Percentiles rank a stretch among this genome's conserved stretches.
These are phyloP conservation scores for Myxozyma vanderwaltii DNA, from an alignment of 805 yeast species.

Conservation along the genomic window DNA sequence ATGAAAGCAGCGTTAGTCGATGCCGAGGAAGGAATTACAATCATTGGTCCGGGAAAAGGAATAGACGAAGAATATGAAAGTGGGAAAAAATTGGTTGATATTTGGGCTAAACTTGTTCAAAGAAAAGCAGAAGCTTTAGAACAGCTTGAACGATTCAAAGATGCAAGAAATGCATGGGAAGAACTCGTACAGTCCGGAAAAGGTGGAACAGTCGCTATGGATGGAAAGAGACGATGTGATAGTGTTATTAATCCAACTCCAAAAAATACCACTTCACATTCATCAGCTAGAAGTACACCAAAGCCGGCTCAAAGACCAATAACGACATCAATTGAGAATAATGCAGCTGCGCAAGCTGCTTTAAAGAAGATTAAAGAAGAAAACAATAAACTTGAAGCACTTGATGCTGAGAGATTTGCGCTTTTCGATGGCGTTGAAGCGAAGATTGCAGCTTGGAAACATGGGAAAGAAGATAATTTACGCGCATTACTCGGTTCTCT, in stretches of 20 bases:
- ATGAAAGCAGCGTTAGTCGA: constrained; percentile 54
- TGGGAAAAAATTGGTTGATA: constrained; percentile 60
- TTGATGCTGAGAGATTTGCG: constrained; percentile 60
- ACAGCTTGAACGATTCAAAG: constrained; percentile 67
- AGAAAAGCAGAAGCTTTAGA: constrained; percentile 86
- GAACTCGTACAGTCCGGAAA: constrained; percentile 68
- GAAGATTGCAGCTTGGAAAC: constrained; percentile 62
- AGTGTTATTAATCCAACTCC: constrained; percentile 61
- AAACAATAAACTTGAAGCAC: constrained; percentile 49
- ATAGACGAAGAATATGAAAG: constrained; percentile 50
- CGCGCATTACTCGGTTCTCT: constrained; percentile 74
- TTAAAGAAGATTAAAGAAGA: constrained; percentile 55
- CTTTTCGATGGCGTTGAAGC: constrained; percentile 65
- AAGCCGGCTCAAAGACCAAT: not conserved
- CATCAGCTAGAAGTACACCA: constrained; percentile 16
- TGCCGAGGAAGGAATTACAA: constrained; percentile 52
- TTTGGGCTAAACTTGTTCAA: constrained; percentile 70
- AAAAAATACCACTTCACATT: constrained; percentile 39
- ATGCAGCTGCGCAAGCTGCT: constrained; percentile 46
- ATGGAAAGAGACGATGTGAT: constrained; percentile 79
- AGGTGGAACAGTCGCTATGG: constrained; percentile 64
- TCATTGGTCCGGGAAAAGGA: constrained; percentile 46
- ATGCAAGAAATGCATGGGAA: constrained; percentile 64
- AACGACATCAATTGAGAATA: constrained; percentile 25
- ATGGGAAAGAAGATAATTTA: constrained; percentile 77